These are phyloP conservation scores for Craterostigma plantagineum DNA, from an alignment of 257 asterid species.

Conservation along the genomic window DNA sequence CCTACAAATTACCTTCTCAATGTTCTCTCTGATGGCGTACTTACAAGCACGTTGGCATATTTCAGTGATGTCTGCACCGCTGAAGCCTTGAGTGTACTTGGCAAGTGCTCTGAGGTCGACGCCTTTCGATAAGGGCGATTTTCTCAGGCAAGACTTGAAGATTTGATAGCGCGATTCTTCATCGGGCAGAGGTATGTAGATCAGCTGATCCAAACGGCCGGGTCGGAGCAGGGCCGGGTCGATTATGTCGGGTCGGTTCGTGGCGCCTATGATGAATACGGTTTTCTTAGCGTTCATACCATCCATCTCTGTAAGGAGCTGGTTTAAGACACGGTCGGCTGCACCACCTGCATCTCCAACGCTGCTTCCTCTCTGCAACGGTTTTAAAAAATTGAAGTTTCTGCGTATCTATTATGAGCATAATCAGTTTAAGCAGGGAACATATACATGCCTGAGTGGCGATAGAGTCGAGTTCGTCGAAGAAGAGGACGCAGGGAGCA, in stretches of 20 bases:
- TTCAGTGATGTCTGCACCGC: conserved; percentile 49
- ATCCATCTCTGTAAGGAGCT: conserved; percentile 46
- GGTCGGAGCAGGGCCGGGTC: conserved; percentile 48
- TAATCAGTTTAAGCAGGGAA: background rate
- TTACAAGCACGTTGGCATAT: conserved; percentile 49
- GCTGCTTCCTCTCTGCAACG: conserved; percentile 46
- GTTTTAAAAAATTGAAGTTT: conserved; percentile 1
- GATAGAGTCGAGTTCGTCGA: conserved; percentile 56
- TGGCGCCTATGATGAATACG: conserved; percentile 51
- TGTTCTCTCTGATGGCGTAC: conserved; percentile 48
- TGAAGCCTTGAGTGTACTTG: conserved; percentile 40
- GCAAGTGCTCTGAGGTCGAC: conserved; percentile 37
- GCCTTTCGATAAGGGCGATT: conserved; percentile 32
- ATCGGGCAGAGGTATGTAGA: conserved; percentile 50
- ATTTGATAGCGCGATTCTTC: conserved; percentile 39
- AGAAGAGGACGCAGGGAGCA: conserved; percentile 63
- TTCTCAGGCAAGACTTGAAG: conserved; percentile 36
- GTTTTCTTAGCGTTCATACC: conserved; percentile 59
- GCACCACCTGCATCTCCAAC: conserved; percentile 53
- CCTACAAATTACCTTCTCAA: conserved; percentile 29
- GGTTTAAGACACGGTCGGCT: conserved; percentile 41
- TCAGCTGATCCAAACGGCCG: conserved; percentile 46
- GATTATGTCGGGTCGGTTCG: conserved; percentile 47
- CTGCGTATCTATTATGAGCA: too few relatives aligned
- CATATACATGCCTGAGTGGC: conserved; percentile 40